These are phyloP conservation scores for Hyaloscypha hepaticicola DNA, from an alignment of 495 filamentous ascomycete genomes.

Conservation along the genomic window DNA sequence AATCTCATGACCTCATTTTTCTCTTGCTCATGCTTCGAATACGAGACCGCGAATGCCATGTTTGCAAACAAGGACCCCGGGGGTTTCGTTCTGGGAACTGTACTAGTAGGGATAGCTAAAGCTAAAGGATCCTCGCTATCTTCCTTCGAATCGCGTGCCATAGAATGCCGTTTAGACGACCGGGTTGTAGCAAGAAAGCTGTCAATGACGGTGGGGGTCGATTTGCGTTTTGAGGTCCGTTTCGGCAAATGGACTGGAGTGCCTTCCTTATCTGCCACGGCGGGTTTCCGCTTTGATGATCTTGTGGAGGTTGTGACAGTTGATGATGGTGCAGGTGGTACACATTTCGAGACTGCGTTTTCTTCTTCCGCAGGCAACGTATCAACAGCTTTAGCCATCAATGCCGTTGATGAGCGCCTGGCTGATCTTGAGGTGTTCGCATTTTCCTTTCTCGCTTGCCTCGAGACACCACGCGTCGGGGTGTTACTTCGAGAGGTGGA, in stretches of 20 bases:
- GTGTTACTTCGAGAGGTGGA: neutral
- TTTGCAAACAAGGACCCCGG: slow-evolving; percentile 18
- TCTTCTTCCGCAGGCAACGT: neutral
- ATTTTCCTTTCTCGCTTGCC: neutral
- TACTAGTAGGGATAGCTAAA: neutral
- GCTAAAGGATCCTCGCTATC: slow-evolving; percentile 24
- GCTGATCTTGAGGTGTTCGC: neutral
- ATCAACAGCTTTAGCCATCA: neutral
- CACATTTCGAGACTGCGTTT: neutral
- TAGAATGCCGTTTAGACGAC: slow-evolving; percentile 24
- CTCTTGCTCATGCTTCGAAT: slow-evolving; percentile 24
- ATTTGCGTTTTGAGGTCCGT: slow-evolving; percentile 17
- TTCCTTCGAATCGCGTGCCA: neutral
- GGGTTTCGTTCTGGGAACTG: neutral
- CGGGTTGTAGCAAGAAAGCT: neutral
- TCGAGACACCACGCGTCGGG: neutral
- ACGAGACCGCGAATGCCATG: slow-evolving; percentile 34
- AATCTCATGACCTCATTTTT: slow-evolving; percentile 16
- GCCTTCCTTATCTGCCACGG: neutral
- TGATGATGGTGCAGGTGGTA: neutral
- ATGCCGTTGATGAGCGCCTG: neutral
- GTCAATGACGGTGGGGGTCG: neutral
- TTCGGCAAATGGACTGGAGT: slow-evolving; percentile 8
- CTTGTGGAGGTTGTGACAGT: neutral
- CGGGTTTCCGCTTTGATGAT: neutral